phyloP scores from a whole-genome alignment of 805 yeast species.

The Candida broadrunensis region DNA sequence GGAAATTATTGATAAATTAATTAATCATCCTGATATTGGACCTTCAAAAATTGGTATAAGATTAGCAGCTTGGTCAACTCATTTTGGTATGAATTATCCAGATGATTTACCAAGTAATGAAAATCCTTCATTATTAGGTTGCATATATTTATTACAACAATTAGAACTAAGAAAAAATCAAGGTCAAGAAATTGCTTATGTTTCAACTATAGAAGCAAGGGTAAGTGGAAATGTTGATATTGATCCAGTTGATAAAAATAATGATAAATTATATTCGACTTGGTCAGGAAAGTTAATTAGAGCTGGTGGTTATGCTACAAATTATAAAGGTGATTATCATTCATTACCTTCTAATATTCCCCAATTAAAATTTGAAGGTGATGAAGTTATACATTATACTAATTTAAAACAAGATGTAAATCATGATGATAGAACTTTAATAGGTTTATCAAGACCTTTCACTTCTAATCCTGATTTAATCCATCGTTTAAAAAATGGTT shows the following conservation, averaged over 20 bases:
- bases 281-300: slow-evolving; percentile 24
- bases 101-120: slow-evolving; percentile 11
- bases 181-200: slow-evolving; percentile 31
- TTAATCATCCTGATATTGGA: slow-evolving; percentile 13
- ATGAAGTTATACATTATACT: slow-evolving; percentile 6
- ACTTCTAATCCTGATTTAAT: slow-evolving; percentile 46
- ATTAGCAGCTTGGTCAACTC: slow-evolving; percentile 24
- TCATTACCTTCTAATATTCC: slow-evolving; percentile 4
- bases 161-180: slow-evolving; percentile 24
- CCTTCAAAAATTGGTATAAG: slow-evolving; percentile 14
- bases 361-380: slow-evolving; percentile 4
- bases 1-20: slow-evolving; percentile 34
- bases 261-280: slow-evolving; percentile 17
- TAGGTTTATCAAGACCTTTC: slow-evolving; percentile 37
- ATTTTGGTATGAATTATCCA: slow-evolving; percentile 24
- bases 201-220: slow-evolving; percentile 36
- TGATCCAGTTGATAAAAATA: slow-evolving; percentile 14
- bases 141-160: slow-evolving; percentile 25
- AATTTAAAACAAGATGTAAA: slow-evolving; percentile 18
- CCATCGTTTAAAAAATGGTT: slow-evolving; percentile 32
- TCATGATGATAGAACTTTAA: slow-evolving; percentile 34
- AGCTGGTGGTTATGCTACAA: slow-evolving; percentile 13
- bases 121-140: slow-evolving; percentile 14
- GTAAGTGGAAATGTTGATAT: slow-evolving; percentile 18
- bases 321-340: slow-evolving; percentile 11